Base-by-base conservation (phyloP, 2,329 filamentous ascomycete species). In the Stromatinia cepivora region DNA sequence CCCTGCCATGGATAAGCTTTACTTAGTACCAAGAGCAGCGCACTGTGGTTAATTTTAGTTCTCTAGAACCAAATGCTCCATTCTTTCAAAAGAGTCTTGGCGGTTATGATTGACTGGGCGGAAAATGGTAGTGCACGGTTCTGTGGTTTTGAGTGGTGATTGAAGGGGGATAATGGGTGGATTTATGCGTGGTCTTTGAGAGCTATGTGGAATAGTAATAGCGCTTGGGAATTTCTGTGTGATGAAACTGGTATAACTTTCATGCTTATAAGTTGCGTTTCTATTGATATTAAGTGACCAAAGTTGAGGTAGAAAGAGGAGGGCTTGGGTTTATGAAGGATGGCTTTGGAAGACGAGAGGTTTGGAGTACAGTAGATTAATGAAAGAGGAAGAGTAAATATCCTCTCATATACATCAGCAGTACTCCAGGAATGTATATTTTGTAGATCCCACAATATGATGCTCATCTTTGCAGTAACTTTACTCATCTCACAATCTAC, bases 21-120 rank as follows among this genome's bases (percentile, higher is more conserved):
- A 82, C 77, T 80, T 86, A 0, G 74, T 87, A 34, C 84, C 85
- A 0, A 85, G 85, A 39, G 85, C 82, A 0, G 84, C 79, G 0
- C 85, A 86, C 78, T 88, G 85, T 79, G 0, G 73, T 77, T 45
- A 86, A 84, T 76, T 69, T 39, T 0, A 13, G 3, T 39, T 39
- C 76, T 5, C 77, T 81, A 1, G 81, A 84, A 77, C 82, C 82
- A 0, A 42, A 42, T 25, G 70, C 69, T 4, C 72, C 71, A 0
- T 74, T 70, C 59, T 70, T 70, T 22, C 82, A 87, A 72, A 88
- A 87, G 8, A 88, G 91, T 2, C 56, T 87, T 92, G 77, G 86
- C 88, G 2, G 91, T 88, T 2, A 87, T 88, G n/a, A 91, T 92
- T 76, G 87, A 92, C 75, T 91, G 84, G 74, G 81, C 92, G 10